A percentile compares a stretch with the other conserved stretches of the same genome.
phyloP scores from a whole-genome alignment of 352 stramenopile genomes.

The Saprolegnia parasitica region DNA sequence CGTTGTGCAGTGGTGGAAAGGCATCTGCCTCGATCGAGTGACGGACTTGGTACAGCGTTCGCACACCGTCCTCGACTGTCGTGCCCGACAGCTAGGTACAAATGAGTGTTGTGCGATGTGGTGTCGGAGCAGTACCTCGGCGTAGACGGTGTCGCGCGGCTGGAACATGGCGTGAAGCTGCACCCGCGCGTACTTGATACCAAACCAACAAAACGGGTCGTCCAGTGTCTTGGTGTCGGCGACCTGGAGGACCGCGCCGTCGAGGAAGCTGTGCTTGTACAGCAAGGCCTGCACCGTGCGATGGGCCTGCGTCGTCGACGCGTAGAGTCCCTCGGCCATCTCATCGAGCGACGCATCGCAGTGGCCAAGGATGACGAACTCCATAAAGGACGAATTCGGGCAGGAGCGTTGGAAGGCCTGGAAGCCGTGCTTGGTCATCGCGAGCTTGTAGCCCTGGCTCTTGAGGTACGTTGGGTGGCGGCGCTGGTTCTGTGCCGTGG shows the following conservation, averaged over 20 bases:
- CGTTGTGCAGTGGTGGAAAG: background rate
- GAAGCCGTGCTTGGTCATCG: background rate
- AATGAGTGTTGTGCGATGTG: background rate
- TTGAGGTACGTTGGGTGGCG: background rate
- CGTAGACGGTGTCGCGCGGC: conserved; percentile 45
- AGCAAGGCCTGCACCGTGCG: conserved; percentile 57
- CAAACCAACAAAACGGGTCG: conserved; percentile 65
- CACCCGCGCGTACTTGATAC: conserved; percentile 69
- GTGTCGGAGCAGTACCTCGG: conserved; percentile 24
- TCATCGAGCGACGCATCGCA: conserved; percentile 48
- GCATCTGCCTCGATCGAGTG: background rate
- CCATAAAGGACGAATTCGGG: background rate
- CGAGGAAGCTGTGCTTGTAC: conserved; percentile 67
- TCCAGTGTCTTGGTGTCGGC: conserved; percentile 37
- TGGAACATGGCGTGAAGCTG: conserved; percentile 44
- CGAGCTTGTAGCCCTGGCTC: conserved; percentile 1
- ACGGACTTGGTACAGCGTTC: conserved; percentile 31
- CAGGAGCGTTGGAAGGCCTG: background rate
- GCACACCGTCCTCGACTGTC: conserved; percentile 34
- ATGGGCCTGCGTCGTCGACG: conserved; percentile 55
- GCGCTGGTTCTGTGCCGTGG: background rate
- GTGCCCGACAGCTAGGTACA: conserved; percentile 35
- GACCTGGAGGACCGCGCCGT: conserved; percentile 64
- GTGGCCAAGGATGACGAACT: background rate
- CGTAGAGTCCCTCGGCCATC: conserved; percentile 58